phyloP scores from a whole-genome alignment of 2,329 filamentous ascomycete genomes.

The Talaromyces pinophilus region DNA sequence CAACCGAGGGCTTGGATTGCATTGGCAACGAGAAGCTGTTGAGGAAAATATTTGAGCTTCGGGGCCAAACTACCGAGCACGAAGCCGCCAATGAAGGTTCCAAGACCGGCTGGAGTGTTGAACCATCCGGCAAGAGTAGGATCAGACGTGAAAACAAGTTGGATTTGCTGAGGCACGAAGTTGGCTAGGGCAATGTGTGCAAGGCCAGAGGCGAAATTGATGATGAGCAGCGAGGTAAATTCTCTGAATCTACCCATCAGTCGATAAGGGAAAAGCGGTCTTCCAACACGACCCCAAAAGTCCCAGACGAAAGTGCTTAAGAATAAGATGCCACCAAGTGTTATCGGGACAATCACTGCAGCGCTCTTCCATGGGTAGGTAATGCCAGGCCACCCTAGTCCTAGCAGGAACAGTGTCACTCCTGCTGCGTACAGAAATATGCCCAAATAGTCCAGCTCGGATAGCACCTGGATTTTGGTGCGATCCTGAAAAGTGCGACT shows the following conservation, averaged over 20 bases:
- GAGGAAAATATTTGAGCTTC: neutral
- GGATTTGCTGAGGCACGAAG: neutral
- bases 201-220: neutral
- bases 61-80: neutral
- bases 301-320: slow-evolving; percentile 12
- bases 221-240: slow-evolving; percentile 3
- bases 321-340: neutral
- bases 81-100: neutral
- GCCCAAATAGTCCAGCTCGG: neutral
- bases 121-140: neutral
- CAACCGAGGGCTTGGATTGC: neutral
- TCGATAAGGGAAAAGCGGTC: slow-evolving; percentile 8
- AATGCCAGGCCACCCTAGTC: neutral
- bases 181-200: neutral
- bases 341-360: neutral
- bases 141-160: neutral
- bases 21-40: neutral
- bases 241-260: slow-evolving; percentile 7
- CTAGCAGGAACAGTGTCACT: neutral
- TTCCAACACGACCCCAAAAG: slow-evolving; percentile 1
- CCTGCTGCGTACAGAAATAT: neutral
- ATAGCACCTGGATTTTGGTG: neutral
- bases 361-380: neutral
- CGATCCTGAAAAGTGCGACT: slow-evolving; percentile 4
- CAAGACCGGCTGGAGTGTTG: neutral